Evolutionary conservation across 306 rosid species (phyloP), one percentile per base, ranked within the genome.

Genomic region (Quercus suber): DNA sequence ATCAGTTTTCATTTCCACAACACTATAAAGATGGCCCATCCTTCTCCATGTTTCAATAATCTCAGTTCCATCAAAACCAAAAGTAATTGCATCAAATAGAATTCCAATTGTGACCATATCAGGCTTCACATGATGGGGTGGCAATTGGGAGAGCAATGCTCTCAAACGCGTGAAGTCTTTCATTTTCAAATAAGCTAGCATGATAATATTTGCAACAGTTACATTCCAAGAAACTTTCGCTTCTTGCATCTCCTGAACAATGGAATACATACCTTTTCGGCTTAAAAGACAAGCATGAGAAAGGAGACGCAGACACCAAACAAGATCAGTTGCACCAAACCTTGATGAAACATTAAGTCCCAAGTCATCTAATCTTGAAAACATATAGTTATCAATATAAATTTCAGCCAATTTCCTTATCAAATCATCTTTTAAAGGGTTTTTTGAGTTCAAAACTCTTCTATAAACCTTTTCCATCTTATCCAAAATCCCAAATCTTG

Each of bases 131-230:
- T 12, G 35, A 58, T 77, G 72, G 76, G 80, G 58, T 69, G 86
- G 78, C 78, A 82, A 76, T 37, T 74, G 83, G 68, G 88, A 88
- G 69, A 88, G 85, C 75, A 86, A 81, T 20, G 73, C 75, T 73
- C 90, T 85, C 85, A 90, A 67, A 77, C 49, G 85, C 43, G 71
- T 87, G 83, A 93, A 88, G 75, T 90, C 92, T 79, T 85, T 91
- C 89, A 89, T 90, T 88, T 88, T 93, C 85, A 90, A 77, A 83
- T 90, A 84, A 75, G 96, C 83, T 71, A 89, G 75, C 76, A 89
- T 84, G 23, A 89, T 82, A 56, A 80, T 89, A 81, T 89, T 93
- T 64, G 77, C 86, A 80, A 85, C 58, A 0, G 91, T 86, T 45
- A 79, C 80, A 82, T 89, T 89, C 92, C 88, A 88, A 28, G 79